These are phyloP conservation scores for peach (Prunus persica) DNA, from an alignment of 306 rosid genomes.

Conservation along the genomic window DNA sequence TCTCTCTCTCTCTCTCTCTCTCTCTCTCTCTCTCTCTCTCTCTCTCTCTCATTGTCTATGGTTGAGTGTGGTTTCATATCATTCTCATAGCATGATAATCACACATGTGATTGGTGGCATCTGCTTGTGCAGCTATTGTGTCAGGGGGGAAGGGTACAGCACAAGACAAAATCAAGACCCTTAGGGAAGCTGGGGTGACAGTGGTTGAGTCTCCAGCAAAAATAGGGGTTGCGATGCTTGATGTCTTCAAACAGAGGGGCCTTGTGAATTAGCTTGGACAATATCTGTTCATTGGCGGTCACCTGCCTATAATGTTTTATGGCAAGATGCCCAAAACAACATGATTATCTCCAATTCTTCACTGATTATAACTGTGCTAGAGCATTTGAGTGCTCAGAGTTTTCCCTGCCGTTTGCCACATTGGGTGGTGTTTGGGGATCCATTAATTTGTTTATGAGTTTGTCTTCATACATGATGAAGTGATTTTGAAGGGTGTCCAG, in stretches of 20 bases:
- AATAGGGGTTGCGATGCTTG: constrained; percentile 82
- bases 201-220: constrained; percentile 98
- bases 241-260: constrained; percentile 91
- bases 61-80: background rate
- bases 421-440: background rate
- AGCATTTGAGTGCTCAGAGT: constrained; percentile 7
- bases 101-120: background rate
- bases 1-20: background rate
- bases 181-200: constrained; percentile 83
- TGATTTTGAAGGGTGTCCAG: background rate
- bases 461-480: background rate
- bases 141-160: constrained; percentile 99
- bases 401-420: background rate
- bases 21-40: too few species aligned
- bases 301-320: background rate
- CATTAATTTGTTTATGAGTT: background rate
- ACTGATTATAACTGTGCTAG: background rate
- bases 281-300: background rate
- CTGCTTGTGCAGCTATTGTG: constrained; percentile 80
- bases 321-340: constrained; percentile 15
- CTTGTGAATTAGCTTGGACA: constrained; percentile 47
- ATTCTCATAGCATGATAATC: background rate
- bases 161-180: constrained; percentile 84
- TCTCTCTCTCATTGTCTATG: background rate
- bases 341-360: background rate